Base-by-base conservation (phyloP, 495 filamentous ascomycete species). In the Friedmanniomyces simplex region DNA sequence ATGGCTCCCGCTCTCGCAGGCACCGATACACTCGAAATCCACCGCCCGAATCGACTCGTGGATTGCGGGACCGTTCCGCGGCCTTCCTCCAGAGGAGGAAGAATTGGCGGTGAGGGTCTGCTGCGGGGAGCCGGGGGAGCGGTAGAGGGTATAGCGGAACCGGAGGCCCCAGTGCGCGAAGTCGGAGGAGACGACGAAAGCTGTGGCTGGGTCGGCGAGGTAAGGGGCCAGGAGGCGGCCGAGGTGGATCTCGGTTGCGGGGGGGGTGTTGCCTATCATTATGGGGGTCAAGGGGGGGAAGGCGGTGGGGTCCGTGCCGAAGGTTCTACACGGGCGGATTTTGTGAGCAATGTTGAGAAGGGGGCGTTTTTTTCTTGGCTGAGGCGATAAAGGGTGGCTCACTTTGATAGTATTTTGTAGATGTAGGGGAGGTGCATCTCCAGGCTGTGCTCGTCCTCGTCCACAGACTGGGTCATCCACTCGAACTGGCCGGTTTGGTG, bases 401-500 rank as follows among this genome's bases (percentile, higher is more conserved):
- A 82, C 66, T 75, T 76, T 25, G 80, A 76, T 14, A 89, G 74
- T 43, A 91, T 81, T 69, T 91, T 90, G 78, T 93, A 88, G 61
- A 97, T 83, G 66, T 93, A 97, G 1, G 93, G 93, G 0, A 96
- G 76, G 63, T 99, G 93, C 83, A 97, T 95, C 72, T 97, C 94
- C 24, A 97, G 82, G 52, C 88, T 95, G 71, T 99, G 93, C 69
- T 99, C 93, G 32, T 81, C 84, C 59, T 91, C 84, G 63, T 99
- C 93, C 11, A 81, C 74, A 3, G 75, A 69, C 26, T 66, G 67
- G 0, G 80, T 78, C 79, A 96, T 91, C n/a, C 77, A 79, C n/a
- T 82, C 78, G 68, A 96, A 95, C 50, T 74, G 73, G 18, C 78
- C 78, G 10, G 82, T 84, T 4, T 73, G 63, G 36, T 77, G 74